phyloP scores from a whole-genome alignment of 345 rosid species.

The Dipteronia dyeriana region DNA sequence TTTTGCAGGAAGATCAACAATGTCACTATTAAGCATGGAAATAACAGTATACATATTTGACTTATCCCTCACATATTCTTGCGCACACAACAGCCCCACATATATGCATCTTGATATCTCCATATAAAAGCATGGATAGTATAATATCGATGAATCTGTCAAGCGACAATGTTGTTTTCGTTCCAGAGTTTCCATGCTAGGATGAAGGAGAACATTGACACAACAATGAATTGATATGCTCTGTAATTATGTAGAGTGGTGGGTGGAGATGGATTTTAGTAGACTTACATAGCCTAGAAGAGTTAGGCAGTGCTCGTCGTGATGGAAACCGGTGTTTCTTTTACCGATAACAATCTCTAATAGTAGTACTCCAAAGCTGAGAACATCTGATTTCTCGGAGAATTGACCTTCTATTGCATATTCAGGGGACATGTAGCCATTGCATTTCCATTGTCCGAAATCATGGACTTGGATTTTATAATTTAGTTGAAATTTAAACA shows the following conservation, averaged over 20 bases:
- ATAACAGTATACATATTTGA: constrained; percentile 21
- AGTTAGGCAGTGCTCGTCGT: background rate
- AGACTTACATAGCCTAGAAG: constrained; percentile 1
- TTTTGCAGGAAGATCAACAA: constrained; percentile 14
- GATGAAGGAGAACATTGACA: background rate
- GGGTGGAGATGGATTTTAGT: background rate
- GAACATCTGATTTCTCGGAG: constrained; percentile 42
- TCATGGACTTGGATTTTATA: too few relatives aligned
- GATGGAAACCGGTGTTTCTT: background rate
- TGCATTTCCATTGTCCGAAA: constrained; percentile 17
- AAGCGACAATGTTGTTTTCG: constrained; percentile 18
- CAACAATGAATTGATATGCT: background rate
- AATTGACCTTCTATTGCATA: constrained; percentile 45
- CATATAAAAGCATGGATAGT: background rate
- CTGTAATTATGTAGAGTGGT: background rate
- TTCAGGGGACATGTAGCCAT: constrained; percentile 56
- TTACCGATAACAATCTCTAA: constrained; percentile 21
- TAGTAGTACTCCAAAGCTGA: constrained; percentile 19
- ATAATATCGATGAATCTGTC: constrained; percentile 6
- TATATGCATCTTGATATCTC: constrained; percentile 19
- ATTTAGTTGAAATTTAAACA: too few relatives aligned
- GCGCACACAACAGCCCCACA: too few relatives aligned
- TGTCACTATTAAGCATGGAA: constrained; percentile 29
- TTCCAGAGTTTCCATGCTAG: constrained; percentile 30
- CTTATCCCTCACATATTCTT: constrained; percentile 18